Conservation (phyloP, 352 stramenopile species). For the Phytophthora sp. region DNA sequence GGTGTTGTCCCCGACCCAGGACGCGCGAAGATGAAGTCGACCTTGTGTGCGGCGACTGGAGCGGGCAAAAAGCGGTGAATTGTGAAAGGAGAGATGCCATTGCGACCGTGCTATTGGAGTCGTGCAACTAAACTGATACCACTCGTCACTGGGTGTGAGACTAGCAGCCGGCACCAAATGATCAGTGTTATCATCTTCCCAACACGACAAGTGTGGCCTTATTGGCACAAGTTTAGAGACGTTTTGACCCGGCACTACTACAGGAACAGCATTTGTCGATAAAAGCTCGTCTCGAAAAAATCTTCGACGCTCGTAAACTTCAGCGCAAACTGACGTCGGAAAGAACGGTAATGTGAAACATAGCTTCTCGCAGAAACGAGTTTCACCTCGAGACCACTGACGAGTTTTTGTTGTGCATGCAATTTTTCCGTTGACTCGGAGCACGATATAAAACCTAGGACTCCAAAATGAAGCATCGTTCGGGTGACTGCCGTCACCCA, state of each 20-base stretch:
- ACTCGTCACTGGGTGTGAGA: conserved; percentile 58
- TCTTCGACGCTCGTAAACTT: conserved; percentile 53
- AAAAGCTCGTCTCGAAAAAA: conserved; percentile 43
- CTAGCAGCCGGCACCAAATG: conserved; percentile 44
- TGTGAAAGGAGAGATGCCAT: conserved; percentile 71
- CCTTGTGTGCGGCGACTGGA: conserved; percentile 51
- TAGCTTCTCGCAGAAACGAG: conserved; percentile 56
- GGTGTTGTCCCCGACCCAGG: conserved; percentile 40
- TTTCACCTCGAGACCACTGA: conserved; percentile 36
- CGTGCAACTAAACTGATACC: conserved; percentile 80
- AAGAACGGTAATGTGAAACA: conserved; percentile 56
- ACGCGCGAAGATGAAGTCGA: conserved; percentile 45
- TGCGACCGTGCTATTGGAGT: conserved; percentile 37
- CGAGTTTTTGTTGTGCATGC: conserved; percentile 37
- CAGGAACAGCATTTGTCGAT: conserved; percentile 54
- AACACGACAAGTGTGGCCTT: conserved; percentile 1
- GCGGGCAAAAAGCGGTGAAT: conserved; percentile 51
- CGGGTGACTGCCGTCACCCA: not conserved
- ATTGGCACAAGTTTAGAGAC: conserved; percentile 8
- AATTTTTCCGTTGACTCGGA: conserved; percentile 52
- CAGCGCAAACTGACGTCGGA: conserved; percentile 48
- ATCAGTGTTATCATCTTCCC: conserved; percentile 4
- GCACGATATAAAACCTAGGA: conserved; percentile 40
- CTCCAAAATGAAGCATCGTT: conserved; percentile 21
- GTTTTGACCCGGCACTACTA: conserved; percentile 57